Base-by-base conservation (phyloP, 441 rosid species). In the Corymbia citriodora region DNA sequence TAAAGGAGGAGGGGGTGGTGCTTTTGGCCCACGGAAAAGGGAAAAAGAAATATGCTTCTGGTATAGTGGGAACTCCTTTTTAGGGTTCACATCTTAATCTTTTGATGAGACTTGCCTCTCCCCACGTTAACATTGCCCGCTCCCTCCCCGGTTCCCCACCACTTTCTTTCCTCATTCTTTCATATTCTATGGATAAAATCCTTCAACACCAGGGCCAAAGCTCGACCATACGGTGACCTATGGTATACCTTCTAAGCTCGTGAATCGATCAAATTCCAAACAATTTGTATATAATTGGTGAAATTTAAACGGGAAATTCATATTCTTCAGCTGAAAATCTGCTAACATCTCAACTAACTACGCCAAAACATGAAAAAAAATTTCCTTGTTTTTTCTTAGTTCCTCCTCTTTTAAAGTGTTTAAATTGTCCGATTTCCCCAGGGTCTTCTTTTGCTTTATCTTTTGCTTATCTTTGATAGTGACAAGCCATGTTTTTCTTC, bases 31-130 rank as follows among this genome's bases (percentile, higher is more conserved):
- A 91, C 89, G 49, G 36, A 11, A 52, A 88, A 45, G 31, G 74
- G 29, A 21, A 21, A 52, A 88, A 14, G 27, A 55, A 49, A 87
- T 59, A 21, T 74, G 17, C 21, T 54, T 89, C 33, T 68, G 87
- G 89, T 50, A 87, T 88, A 90, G 94, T 93, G 96, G 97, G 96
- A 95, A 91, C 99, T 92, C 90, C 98, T 94, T 96, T 97, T 96
- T 85, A 95, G 96, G 94, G 94, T 92, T 92, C 92, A 91, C 91
- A 94, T 94, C 92, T 90, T 92, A 92, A 93, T 94, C 96, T 94
- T 93, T 92, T 94, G 95, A 95, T 68, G 93, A 93, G 94, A 94
- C 93, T 89, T 94, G 96, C 94, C 94, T 91, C 94, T 87, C 52
- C 88, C 68, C 85, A 23, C 85, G 85, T 45, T 79, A 48, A 79